These are phyloP conservation scores for Hirsutella minnesotensis DNA, from an alignment of 2,329 filamentous ascomycete species.

Conservation along the genomic window DNA sequence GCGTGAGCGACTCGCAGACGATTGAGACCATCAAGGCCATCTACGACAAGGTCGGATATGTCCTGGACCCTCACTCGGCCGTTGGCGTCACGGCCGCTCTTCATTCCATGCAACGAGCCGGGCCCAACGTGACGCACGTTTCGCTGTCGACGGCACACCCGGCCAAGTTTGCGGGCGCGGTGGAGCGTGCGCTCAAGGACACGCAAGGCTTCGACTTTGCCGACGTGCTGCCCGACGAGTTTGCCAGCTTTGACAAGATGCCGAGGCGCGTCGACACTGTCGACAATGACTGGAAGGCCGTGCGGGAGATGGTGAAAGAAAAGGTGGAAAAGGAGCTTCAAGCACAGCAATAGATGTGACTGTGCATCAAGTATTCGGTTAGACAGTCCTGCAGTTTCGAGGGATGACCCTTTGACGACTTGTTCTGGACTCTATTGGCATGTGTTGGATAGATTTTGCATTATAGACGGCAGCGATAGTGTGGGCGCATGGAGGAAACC, in stretches of 20 bases:
- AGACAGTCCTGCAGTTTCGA: too few species aligned
- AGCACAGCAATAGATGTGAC: neutral
- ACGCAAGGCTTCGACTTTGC: constrained; percentile 66
- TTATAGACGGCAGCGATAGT: too few species aligned
- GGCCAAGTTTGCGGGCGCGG: constrained; percentile 83
- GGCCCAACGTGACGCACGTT: constrained; percentile 48
- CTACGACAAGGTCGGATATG: constrained; percentile 55
- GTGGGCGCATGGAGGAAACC: too few species aligned
- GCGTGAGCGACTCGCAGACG: constrained; percentile 55
- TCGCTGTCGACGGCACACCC: constrained; percentile 89
- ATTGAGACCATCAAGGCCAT: constrained; percentile 48
- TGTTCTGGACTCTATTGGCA: too few species aligned
- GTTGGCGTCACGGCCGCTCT: constrained; percentile 68
- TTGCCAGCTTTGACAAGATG: constrained; percentile 17
- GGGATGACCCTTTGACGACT: too few species aligned
- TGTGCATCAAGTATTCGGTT: neutral
- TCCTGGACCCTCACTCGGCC: constrained; percentile 87
- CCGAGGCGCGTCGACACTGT: constrained; percentile 63
- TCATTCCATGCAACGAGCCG: too few species aligned
- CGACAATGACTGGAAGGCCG: constrained; percentile 59
- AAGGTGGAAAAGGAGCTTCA: constrained; percentile 53
- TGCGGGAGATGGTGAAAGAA: constrained; percentile 62
- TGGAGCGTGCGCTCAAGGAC: constrained; percentile 63
- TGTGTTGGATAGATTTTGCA: too few species aligned
- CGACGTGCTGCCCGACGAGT: constrained; percentile 31